These are phyloP conservation scores for Fusarium euwallaceae DNA, from an alignment of 2,329 filamentous ascomycete species.

Conservation along the genomic window DNA sequence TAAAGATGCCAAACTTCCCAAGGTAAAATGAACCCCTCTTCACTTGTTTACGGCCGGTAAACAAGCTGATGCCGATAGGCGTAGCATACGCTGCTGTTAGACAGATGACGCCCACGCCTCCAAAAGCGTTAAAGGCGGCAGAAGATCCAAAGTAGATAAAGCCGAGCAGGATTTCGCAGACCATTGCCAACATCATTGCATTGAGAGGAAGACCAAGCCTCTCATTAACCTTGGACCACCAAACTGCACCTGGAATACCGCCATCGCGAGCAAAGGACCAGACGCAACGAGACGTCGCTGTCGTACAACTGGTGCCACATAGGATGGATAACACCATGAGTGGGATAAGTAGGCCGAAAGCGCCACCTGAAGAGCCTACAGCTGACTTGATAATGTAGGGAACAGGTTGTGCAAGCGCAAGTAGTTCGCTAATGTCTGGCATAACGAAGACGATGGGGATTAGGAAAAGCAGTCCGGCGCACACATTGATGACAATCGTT, in stretches of 20 bases:
- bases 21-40: conserved; percentile 15
- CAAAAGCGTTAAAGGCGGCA: conserved; percentile 21
- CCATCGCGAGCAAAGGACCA: conserved; percentile 25
- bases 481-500: conserved; percentile 74
- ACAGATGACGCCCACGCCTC: conserved; percentile 11
- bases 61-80: conserved; percentile 11
- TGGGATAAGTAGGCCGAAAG: conserved; percentile 9
- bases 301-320: conserved; percentile 22
- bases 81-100: conserved; percentile 21
- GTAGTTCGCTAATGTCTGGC: conserved; percentile 69
- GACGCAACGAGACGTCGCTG: conserved; percentile 17
- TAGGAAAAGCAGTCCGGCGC: conserved; percentile 76
- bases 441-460: conserved; percentile 78
- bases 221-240: conserved; percentile 14
- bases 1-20: conserved; percentile 2
- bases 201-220: conserved; percentile 12
- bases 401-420: conserved; percentile 70
- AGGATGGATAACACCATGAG: conserved; percentile 13
- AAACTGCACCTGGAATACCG: conserved; percentile 13
- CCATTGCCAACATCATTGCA: conserved; percentile 22
- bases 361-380: conserved; percentile 5
- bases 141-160: conserved; percentile 23
- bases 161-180: conserved; percentile 5
- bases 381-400: conserved; percentile 69
- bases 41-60: conserved; percentile 9